These are phyloP conservation scores for Geranium rotundifolium DNA, from an alignment of 345 rosid genomes.

Conservation along the genomic window DNA sequence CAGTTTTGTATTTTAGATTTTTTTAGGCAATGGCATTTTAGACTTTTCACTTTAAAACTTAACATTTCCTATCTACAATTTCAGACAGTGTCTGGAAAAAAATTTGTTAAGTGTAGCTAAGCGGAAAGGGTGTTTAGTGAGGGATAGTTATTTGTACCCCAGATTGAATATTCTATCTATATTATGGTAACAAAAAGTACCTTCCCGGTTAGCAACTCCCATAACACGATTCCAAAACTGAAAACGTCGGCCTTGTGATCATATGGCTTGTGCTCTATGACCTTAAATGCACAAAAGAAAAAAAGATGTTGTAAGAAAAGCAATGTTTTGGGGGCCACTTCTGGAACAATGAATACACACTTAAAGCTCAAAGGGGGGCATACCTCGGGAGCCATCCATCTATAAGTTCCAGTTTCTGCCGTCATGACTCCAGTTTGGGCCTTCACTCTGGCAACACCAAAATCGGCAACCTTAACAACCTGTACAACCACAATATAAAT, in stretches of 20 bases:
- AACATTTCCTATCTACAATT: too few relatives aligned
- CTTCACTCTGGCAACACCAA: conserved; percentile 94
- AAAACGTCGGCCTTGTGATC: conserved; percentile 97
- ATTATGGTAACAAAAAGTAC: conserved; percentile 26
- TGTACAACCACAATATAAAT: conserved; percentile 14
- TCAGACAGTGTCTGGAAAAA: too few relatives aligned
- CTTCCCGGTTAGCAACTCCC: conserved; percentile 96
- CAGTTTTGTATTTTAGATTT: too few relatives aligned
- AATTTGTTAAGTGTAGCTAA: too few relatives aligned
- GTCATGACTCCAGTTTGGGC: conserved; percentile 97
- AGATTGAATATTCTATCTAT: neutral
- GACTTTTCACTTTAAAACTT: too few relatives aligned
- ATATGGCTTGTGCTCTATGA: conserved; percentile 91
- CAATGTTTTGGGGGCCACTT: neutral
- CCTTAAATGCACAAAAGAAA: conserved; percentile 31
- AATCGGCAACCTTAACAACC: conserved; percentile 98
- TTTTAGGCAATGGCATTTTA: too few relatives aligned
- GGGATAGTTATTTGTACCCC: too few relatives aligned
- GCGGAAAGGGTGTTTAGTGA: too few relatives aligned
- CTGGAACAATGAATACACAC: neutral
- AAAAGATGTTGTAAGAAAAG: conserved; percentile 24
- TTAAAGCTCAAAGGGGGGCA: neutral
- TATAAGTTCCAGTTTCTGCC: conserved; percentile 99
- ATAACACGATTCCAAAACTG: conserved; percentile 79
- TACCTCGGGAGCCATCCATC: conserved; percentile 99